Conservation (phyloP, 2,329 filamentous ascomycete genomes). For the Colletotrichum noveboracense region DNA sequence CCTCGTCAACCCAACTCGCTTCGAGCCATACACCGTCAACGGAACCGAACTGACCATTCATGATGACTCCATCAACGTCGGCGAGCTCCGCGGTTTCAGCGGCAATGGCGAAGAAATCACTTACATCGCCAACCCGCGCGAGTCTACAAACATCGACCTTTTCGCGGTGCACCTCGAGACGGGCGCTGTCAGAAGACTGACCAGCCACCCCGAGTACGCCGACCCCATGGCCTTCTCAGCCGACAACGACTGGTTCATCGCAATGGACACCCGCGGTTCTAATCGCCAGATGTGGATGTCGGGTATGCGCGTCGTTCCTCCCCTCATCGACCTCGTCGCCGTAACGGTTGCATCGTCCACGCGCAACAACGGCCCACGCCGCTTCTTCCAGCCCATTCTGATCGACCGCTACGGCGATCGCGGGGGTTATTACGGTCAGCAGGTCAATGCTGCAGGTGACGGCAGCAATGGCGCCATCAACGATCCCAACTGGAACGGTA, state of each 20-base stretch:
- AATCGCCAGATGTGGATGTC: slow-evolving; percentile 45
- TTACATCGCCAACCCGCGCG: slow-evolving; percentile 43
- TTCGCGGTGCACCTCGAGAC: slow-evolving; percentile 45
- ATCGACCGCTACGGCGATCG: slow-evolving; percentile 50
- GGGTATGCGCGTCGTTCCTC: slow-evolving; percentile 45
- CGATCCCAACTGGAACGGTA: slow-evolving; percentile 53
- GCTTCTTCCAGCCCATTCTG: slow-evolving; percentile 52
- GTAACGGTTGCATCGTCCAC: slow-evolving; percentile 39
- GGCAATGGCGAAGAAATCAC: slow-evolving; percentile 44
- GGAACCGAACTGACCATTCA: slow-evolving; percentile 35
- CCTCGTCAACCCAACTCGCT: slow-evolving; percentile 30
- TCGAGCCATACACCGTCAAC: slow-evolving; percentile 25
- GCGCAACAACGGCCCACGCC: slow-evolving; percentile 48
- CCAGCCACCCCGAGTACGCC: slow-evolving; percentile 46
- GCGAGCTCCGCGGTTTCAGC: slow-evolving; percentile 50
- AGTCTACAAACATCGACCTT: slow-evolving; percentile 51
- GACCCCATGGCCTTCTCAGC: slow-evolving; percentile 47
- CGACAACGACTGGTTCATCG: slow-evolving; percentile 46
- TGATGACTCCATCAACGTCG: slow-evolving; percentile 36
- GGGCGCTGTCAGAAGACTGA: slow-evolving; percentile 45
- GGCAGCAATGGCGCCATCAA: slow-evolving; percentile 43
- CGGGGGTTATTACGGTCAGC: slow-evolving; percentile 47
- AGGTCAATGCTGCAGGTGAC: slow-evolving; percentile 42
- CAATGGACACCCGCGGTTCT: slow-evolving; percentile 47
- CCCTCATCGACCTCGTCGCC: slow-evolving; percentile 42